Conservation (phyloP, 306 rosid species). For the Alnus glutinosa region DNA sequence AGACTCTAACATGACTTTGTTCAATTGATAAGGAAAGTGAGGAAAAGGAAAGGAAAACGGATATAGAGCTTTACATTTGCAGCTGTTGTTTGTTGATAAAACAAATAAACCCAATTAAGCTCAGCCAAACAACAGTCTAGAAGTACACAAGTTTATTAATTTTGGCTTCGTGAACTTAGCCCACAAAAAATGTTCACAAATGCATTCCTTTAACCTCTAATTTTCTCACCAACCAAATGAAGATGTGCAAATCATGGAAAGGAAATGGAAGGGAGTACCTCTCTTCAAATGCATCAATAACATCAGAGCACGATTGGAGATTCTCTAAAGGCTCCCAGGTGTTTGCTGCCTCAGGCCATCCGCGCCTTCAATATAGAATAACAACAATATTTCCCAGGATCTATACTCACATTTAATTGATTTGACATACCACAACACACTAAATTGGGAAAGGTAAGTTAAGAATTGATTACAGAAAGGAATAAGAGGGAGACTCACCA, state of each 20-base stretch:
- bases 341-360: slow-evolving; percentile 91
- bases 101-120: background rate
- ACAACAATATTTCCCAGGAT: slow-evolving; percentile 7
- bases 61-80: background rate
- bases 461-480: slow-evolving; percentile 8
- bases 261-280: slow-evolving; percentile 43
- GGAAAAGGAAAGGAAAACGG: background rate
- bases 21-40: background rate
- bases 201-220: background rate
- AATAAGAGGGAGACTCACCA: slow-evolving; percentile 53
- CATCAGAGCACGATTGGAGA: slow-evolving; percentile 82
- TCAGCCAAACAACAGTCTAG: background rate
- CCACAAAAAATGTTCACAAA: background rate
- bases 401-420: background rate
- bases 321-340: slow-evolving; percentile 97
- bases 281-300: slow-evolving; percentile 75
- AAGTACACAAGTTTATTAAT: background rate
- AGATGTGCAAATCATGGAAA: background rate
- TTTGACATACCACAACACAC: background rate
- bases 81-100: background rate
- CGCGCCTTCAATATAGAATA: slow-evolving; percentile 58
- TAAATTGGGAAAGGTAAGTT: background rate
- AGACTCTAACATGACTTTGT: background rate
- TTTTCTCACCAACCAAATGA: background rate
- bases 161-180: background rate